A percentile compares a stretch with the other conserved stretches of the same genome.
Conservation (phyloP, 768 basidiomycete genomes). For the Crucibulum laeve region DNA sequence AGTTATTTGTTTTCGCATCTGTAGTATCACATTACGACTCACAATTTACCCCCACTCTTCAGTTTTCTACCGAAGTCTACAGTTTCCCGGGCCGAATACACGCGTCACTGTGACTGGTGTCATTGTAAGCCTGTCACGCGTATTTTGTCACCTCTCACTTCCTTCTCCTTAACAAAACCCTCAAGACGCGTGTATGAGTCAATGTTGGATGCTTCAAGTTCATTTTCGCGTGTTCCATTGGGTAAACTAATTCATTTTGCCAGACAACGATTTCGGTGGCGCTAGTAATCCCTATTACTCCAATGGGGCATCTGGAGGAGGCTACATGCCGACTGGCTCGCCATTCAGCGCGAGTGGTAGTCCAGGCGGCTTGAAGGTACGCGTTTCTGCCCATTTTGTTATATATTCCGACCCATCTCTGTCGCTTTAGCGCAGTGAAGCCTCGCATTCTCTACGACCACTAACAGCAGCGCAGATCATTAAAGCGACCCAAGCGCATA, state of each 20-base stretch:
- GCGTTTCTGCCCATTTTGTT: no score
- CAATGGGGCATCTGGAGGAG: background rate
- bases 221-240: background rate
- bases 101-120: no score
- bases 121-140: no score
- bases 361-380: background rate
- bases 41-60: background rate
- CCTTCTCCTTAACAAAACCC: no score
- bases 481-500: conserved; percentile 76
- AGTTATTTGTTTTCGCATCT: conserved; percentile 3
- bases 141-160: no score
- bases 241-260: background rate
- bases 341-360: background rate
- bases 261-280: background rate
- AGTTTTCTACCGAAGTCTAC: conserved; percentile 21
- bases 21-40: background rate
- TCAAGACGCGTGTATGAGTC: background rate
- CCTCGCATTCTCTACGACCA: conserved; percentile 3
- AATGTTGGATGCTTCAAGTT: background rate
- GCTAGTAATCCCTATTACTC: background rate
- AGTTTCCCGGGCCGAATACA: no score
- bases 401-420: no score
- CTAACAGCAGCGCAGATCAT: conserved; percentile 44
- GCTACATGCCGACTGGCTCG: background rate
- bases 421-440: background rate